A percentile compares a stretch with the other conserved stretches of the same genome.
Evolutionary conservation across 176 grass and related monocot species (phyloP).

Genomic region (Oropetium thomaeum): DNA sequence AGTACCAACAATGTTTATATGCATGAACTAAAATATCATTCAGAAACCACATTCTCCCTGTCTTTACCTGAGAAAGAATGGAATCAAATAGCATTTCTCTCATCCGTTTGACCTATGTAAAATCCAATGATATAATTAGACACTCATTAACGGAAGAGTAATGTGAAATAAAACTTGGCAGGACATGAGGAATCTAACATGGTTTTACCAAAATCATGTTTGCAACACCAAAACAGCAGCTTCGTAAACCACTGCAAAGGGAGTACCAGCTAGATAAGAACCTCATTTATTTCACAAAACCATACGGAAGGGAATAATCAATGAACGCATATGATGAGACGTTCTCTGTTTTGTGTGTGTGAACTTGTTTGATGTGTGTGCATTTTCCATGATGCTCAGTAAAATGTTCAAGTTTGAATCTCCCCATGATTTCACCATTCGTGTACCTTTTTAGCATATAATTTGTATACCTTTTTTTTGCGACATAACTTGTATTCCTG

Average conservation of each 20-base stretch:
- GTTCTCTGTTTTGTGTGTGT: neutral
- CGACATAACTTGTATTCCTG: too few species aligned
- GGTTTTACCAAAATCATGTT: conserved; percentile 99
- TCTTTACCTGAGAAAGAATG: conserved; percentile 86
- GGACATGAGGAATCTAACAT: conserved; percentile 40
- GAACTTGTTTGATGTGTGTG: neutral
- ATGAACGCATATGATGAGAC: neutral
- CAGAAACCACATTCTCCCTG: neutral
- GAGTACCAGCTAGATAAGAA: conserved; percentile 44
- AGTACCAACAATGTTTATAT: neutral
- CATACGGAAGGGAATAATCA: conserved; percentile 2
- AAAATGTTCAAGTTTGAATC: neutral
- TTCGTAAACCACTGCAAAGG: conserved; percentile 88
- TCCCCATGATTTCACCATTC: neutral
- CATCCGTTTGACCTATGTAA: conserved; percentile 76
- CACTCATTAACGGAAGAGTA: conserved; percentile 9
- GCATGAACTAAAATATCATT: neutral
- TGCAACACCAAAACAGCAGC: conserved; percentile 91
- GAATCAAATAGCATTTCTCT: conserved; percentile 93
- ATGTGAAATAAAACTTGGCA: conserved; percentile 18
- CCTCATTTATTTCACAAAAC: conserved; percentile 1
- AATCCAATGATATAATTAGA: conserved; percentile 31
- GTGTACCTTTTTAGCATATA: too few species aligned
- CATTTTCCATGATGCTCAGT: neutral
- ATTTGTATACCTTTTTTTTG: too few species aligned